Conservation (phyloP, 75 land plant genomes). For the Pinus albicaulis region DNA sequence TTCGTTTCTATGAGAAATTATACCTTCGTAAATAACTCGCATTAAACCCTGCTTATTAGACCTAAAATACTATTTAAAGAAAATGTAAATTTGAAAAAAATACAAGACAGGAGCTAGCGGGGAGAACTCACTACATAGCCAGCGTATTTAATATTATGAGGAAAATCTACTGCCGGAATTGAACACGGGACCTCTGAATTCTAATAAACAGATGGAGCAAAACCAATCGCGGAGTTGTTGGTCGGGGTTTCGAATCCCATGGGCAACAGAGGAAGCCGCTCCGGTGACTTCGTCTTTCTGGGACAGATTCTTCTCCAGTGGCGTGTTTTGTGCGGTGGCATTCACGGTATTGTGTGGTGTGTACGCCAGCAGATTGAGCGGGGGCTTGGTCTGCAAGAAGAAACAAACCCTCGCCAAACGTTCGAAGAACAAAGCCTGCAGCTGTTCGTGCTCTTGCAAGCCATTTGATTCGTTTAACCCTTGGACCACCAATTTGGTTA, state of each 20-base stretch:
- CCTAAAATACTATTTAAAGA: no score
- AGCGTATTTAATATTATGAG: no score
- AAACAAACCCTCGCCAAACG: background rate
- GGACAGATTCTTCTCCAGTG: background rate
- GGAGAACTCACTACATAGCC: no score
- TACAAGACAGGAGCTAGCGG: no score
- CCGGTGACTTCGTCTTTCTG: background rate
- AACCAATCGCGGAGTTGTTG: no score
- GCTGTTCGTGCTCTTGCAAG: constrained; percentile 10
- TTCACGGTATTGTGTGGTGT: constrained; percentile 15
- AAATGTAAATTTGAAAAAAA: no score
- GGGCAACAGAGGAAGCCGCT: background rate
- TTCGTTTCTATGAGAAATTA: no score
- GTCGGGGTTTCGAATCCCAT: background rate
- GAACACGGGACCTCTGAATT: background rate
- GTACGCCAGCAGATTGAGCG: background rate
- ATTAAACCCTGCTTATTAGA: no score
- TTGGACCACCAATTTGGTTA: background rate
- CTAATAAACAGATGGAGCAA: no score
- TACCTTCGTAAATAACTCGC: no score
- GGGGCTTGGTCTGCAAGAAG: background rate
- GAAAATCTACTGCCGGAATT: background rate
- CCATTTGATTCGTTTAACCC: background rate
- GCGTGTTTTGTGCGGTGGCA: constrained; percentile 12
- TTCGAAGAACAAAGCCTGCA: constrained; percentile 5